Conservation (phyloP, 2,329 filamentous ascomycete genomes). For the Hypocrella siamensis region DNA sequence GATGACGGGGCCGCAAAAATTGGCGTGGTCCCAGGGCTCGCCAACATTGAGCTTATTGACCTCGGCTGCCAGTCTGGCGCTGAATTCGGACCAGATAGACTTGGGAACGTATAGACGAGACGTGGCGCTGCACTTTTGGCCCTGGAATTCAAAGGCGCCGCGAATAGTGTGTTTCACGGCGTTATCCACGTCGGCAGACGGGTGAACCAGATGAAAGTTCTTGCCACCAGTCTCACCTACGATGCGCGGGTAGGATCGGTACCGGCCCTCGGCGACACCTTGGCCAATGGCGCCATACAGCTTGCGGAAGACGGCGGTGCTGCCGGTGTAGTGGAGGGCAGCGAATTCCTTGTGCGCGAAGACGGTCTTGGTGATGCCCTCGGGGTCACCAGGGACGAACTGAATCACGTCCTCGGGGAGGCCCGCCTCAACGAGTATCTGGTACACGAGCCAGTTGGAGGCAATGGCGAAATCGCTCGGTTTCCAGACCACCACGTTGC, state of each 20-base stretch:
- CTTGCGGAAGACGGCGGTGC: constrained; percentile 77
- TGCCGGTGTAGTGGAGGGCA: constrained; percentile 89
- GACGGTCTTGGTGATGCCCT: constrained; percentile 63
- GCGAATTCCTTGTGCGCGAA: constrained; percentile 69
- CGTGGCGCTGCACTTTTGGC: constrained; percentile 81
- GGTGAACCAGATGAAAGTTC: constrained; percentile 80
- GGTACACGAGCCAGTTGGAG: constrained; percentile 82
- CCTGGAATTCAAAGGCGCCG: constrained; percentile 80
- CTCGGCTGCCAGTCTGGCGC: constrained; percentile 50
- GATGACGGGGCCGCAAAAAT: constrained; percentile 82
- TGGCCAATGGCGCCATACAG: constrained; percentile 76
- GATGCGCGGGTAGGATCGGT: constrained; percentile 72
- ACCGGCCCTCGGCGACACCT: constrained; percentile 67
- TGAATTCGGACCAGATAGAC: constrained; percentile 60
- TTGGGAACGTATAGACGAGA: constrained; percentile 65
- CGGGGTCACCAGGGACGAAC: constrained; percentile 80
- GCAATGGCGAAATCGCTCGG: constrained; percentile 78
- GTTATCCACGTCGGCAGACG: constrained; percentile 61
- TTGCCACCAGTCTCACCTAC: constrained; percentile 87
- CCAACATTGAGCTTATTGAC: constrained; percentile 57
- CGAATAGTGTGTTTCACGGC: constrained; percentile 71
- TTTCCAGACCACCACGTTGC: constrained; percentile 95
- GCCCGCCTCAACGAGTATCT: constrained; percentile 82
- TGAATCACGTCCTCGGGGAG: constrained; percentile 83
- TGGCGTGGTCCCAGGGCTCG: constrained; percentile 49